Evolutionary conservation across 2,329 filamentous ascomycete species (phyloP).

Genomic region (Alternaria gansuensis): DNA sequence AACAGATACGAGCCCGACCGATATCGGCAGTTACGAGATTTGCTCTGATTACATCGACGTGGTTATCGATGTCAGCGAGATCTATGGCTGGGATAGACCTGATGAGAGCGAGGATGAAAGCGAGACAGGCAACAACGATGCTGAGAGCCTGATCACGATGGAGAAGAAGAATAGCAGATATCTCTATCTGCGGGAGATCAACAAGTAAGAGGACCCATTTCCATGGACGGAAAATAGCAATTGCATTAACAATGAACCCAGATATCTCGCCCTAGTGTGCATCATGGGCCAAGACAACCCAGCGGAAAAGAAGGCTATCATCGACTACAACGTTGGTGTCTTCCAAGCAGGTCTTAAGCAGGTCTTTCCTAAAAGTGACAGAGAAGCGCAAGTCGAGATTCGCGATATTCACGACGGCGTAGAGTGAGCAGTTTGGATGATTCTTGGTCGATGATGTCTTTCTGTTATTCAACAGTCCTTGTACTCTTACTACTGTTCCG

Average conservation of each 20-base stretch:
- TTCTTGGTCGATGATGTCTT: neutral
- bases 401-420: constrained; percentile 31
- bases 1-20: constrained; percentile 89
- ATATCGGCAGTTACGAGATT: constrained; percentile 96
- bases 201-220: constrained; percentile 62
- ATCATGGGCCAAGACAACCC: constrained; percentile 85
- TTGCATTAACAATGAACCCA: constrained; percentile 40
- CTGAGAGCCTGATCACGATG: constrained; percentile 70
- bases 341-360: constrained; percentile 80
- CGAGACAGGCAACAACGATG: constrained; percentile 61
- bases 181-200: constrained; percentile 72
- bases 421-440: constrained; percentile 12
- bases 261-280: constrained; percentile 81
- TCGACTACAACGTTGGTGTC: constrained; percentile 87
- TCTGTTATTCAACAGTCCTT: neutral
- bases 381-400: constrained; percentile 39
- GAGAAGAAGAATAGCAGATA: constrained; percentile 67
- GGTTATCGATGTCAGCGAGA: constrained; percentile 94
- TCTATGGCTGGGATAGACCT: constrained; percentile 78
- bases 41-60: constrained; percentile 99
- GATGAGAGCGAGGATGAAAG: constrained; percentile 45
- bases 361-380: constrained; percentile 69
- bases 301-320: constrained; percentile 82
- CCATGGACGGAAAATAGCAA: neutral
- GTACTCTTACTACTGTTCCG: neutral